Evolutionary conservation across 2,329 filamentous ascomycete species (phyloP).

Genomic region (Zopfia rhizophila): DNA sequence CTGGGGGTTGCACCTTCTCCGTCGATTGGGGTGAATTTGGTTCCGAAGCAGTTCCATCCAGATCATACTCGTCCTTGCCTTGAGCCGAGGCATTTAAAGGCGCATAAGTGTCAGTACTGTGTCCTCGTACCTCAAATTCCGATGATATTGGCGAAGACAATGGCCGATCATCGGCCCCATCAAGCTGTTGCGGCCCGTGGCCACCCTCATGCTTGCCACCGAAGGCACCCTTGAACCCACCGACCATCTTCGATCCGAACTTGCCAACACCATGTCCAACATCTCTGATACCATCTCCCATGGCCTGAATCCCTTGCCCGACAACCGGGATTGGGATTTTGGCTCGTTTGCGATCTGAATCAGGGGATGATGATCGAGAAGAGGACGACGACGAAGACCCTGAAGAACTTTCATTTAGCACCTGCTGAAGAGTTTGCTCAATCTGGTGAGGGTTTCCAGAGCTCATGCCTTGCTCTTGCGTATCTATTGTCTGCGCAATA

Average conservation of each 20-base stretch:
- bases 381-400: constrained; percentile 41
- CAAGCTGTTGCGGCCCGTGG: constrained; percentile 23
- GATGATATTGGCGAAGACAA: constrained; percentile 38
- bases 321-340: constrained; percentile 58
- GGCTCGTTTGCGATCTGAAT: constrained; percentile 34
- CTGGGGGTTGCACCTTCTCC: constrained; percentile 29
- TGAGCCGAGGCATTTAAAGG: constrained; percentile 32
- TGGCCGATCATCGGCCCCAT: constrained; percentile 32
- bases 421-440: constrained; percentile 61
- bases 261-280: constrained; percentile 59
- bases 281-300: constrained; percentile 60
- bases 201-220: constrained; percentile 30
- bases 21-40: constrained; percentile 35
- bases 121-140: constrained; percentile 37
- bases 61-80: constrained; percentile 35
- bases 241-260: constrained; percentile 51
- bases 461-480: constrained; percentile 63
- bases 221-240: constrained; percentile 50
- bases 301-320: constrained; percentile 55
- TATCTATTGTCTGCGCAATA: constrained; percentile 62
- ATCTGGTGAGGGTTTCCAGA: constrained; percentile 68
- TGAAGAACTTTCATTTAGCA: constrained; percentile 48
- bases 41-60: constrained; percentile 31
- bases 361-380: constrained; percentile 46
- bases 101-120: constrained; percentile 46